Conservation (phyloP, 1,284 basidiomycete genomes). For the Malassezia equina region DNA sequence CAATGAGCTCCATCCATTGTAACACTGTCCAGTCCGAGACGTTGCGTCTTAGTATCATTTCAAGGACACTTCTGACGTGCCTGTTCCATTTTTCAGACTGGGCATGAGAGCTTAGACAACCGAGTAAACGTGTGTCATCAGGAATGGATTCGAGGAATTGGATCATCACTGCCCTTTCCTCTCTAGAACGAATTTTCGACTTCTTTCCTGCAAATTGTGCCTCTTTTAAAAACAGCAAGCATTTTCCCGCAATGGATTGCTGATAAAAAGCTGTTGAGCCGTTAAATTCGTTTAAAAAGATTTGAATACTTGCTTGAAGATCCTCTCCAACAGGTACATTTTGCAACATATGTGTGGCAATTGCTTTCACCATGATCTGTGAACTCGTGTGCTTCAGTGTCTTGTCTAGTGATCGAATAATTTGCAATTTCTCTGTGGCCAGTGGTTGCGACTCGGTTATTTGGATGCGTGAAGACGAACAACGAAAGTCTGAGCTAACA, state of each 20-base stretch:
- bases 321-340: not conserved
- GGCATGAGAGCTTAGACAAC: not conserved
- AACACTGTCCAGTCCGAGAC: not conserved
- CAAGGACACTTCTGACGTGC: not conserved
- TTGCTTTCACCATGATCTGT: not conserved
- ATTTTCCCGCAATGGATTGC: not conserved
- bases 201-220: not conserved
- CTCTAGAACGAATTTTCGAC: not conserved
- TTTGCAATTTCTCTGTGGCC: slow-evolving; percentile 8
- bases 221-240: not conserved
- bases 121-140: not conserved
- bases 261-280: not conserved
- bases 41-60: not conserved
- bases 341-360: slow-evolving; percentile 2
- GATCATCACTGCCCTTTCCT: not conserved
- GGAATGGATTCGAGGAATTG: not conserved
- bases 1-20: not conserved
- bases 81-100: not conserved
- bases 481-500: not conserved
- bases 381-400: not conserved
- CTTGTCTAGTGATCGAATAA: not conserved
- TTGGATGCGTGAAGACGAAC: not conserved
- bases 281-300: not conserved
- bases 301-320: not conserved
- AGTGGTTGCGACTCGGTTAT: not conserved